Conservation (phyloP, 2,329 filamentous ascomycete species). For the Gaeumannomyces sp. region DNA sequence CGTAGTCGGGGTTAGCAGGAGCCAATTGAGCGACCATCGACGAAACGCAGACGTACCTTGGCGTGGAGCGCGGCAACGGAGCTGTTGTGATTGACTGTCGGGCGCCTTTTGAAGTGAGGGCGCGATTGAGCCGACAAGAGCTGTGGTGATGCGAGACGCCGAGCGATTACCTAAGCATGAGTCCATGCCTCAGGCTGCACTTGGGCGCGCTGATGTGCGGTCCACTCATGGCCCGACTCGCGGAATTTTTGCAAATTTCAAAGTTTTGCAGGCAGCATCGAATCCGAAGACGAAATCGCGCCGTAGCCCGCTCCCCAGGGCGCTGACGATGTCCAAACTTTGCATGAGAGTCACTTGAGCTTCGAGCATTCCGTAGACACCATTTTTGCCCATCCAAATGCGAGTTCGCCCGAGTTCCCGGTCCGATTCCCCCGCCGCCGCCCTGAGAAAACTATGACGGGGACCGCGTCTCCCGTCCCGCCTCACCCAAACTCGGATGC, state of each 20-base stretch:
- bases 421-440: slow-evolving; percentile 36
- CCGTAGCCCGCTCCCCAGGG: slow-evolving; percentile 39
- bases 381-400: slow-evolving; percentile 52
- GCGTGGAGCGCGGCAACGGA: slow-evolving; percentile 12
- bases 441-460: slow-evolving; percentile 48
- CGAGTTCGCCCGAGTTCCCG: slow-evolving; percentile 48
- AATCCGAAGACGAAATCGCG: slow-evolving; percentile 36
- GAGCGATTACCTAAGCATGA: slow-evolving; percentile 11
- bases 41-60: slow-evolving; percentile 11
- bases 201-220: slow-evolving; percentile 7
- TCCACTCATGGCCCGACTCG: slow-evolving; percentile 5
- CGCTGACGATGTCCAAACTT: slow-evolving; percentile 51
- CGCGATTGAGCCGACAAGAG: background rate
- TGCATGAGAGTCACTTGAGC: slow-evolving; percentile 37
- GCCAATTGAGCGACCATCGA: slow-evolving; percentile 3
- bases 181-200: slow-evolving; percentile 15
- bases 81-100: slow-evolving; percentile 6
- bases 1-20: slow-evolving; percentile 3
- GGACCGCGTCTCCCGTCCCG: slow-evolving; percentile 51
- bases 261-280: slow-evolving; percentile 44
- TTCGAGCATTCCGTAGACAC: slow-evolving; percentile 45
- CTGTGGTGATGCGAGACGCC: slow-evolving; percentile 8
- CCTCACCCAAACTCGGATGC: slow-evolving; percentile 30
- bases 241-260: slow-evolving; percentile 29
- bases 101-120: slow-evolving; percentile 5